Evolutionary conservation across 164 flowering plant genomes (phyloP), one percentile per base, ranked within the genome.

Genomic region (Paratinospora sagittata): DNA sequence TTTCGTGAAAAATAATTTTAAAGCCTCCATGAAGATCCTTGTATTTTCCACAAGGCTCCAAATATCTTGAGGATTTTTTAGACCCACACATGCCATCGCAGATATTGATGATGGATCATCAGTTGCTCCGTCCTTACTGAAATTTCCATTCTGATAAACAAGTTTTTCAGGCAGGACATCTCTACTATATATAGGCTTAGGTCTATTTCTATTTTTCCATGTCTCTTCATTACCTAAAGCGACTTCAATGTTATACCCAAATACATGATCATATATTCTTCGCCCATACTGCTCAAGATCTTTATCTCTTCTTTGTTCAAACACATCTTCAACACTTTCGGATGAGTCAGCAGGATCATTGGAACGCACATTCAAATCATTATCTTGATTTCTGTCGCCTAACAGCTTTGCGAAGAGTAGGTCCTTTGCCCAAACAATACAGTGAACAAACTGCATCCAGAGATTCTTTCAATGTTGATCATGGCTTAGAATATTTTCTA

Each of bases 401-500:
- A 93, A 90, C 63, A 96, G 80, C 81, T 93, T 93, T 3, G 96
- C 87, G 84, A 93, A 96, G 61, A 96, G 96, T n/a, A 96, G 83
- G 67, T 96, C 99, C 81, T 96, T 96, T 21, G 97, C 97, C 99
- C 99, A 96, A 33, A 91, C 99, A 80, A 93, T 87, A 79, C 98
- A 96, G 81, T 96, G 99, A 74, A 96, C 95, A 85, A 91, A 96
- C 99, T 96, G 92, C 88, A 86, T 57, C 57, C 45, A 67, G 70
- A 33, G 41, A 49, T 8, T n/a, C 45, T 16, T 47, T 34, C 58
- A 75, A 76, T 11, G 39, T 33, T 69, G 63, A 67, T 23, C 27
- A 30, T 33, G 65, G 64, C 39, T n/a, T 3, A 34, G 27, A 39
- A 58, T 0, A 58, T 23, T 11, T 27, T 71, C 30, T 47, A 2